phyloP scores from a whole-genome alignment of 2,329 filamentous ascomycete species.

The Hypoxylon sp. region DNA sequence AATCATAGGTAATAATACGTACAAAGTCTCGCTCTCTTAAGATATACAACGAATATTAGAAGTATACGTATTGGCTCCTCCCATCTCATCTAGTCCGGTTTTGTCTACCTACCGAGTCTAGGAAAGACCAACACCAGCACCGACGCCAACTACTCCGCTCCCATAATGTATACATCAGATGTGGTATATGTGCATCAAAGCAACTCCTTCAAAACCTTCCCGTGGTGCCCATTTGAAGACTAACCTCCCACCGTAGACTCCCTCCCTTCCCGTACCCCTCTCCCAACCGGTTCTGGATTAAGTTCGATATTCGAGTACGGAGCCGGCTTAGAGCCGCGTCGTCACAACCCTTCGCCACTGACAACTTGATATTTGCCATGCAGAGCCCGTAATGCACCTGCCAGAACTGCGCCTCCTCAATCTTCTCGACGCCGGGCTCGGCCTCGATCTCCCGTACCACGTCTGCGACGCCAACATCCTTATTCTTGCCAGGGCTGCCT shows the following conservation, averaged over 20 bases:
- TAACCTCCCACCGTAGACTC: constrained; percentile 92
- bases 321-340: constrained; percentile 81
- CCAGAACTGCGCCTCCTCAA: constrained; percentile 97
- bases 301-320: constrained; percentile 79
- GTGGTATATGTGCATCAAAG: constrained; percentile 1
- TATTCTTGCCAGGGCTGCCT: constrained; percentile 50
- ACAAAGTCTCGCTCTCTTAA: constrained; percentile 22
- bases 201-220: constrained; percentile 30
- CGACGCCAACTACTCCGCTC: not conserved
- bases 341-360: constrained; percentile 74
- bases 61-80: constrained; percentile 9
- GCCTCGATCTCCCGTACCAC: constrained; percentile 89
- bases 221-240: constrained; percentile 77
- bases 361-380: constrained; percentile 92
- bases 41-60: constrained; percentile 33
- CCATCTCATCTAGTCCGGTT: constrained; percentile 14
- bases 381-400: constrained; percentile 97
- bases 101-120: constrained; percentile 20
- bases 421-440: constrained; percentile 79
- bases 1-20: constrained; percentile 27
- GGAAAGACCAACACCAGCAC: constrained; percentile 15
- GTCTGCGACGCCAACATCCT: constrained; percentile 72
- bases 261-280: constrained; percentile 87
- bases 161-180: not conserved
- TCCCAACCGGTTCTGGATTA: constrained; percentile 88